Evolutionary conservation across 2,329 filamentous ascomycete species (phyloP), one percentile per base, ranked within the genome.

Genomic region (Colletotrichum tropicicola): DNA sequence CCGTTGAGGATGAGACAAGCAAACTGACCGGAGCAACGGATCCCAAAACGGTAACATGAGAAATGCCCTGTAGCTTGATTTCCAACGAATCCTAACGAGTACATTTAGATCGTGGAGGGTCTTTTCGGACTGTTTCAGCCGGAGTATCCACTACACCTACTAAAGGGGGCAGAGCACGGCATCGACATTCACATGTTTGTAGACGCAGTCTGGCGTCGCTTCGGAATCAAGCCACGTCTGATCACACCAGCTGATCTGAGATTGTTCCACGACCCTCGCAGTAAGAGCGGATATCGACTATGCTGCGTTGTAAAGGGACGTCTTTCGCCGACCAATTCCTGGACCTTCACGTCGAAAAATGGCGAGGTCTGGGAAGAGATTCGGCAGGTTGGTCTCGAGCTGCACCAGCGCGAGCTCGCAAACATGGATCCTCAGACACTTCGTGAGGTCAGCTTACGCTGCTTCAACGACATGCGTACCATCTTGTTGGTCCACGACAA

Each of bases 401-500:
- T 81, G 19, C 76, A 77, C 37, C 79, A 81, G 43, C 72, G 72
- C 0, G 79, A 82, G 67, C 67, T 81, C 0, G 54, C 73, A 1
- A 70, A 68, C 0, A 28, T 82, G 2, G 68, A 71, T 0, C 68
- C 70, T 0, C 71, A 77, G 17, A 68, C 80, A 6, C 64, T 79
- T 6, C 75, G 73, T 0, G 73, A 80, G 44, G 30, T 81, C 21
- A 73, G 74, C 35, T 68, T 79, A 1, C 70, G 74, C 8, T 79
- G 79, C 54, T 76, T 79, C 57, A 81, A 81, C 43, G 78, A 81
- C 58, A 69, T 81, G 67, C 74, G 78, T 0, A 81, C 78, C 0
- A 70, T 81, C 6, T 67, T 80, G 9, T 65, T 82, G 1, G 74
- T 78, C 1, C 79, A 81, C 59, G 79, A 82, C 67, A 81, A 82